A percentile compares a stretch with the other conserved stretches of the same genome.
Conservation (phyloP, 2,329 filamentous ascomycete genomes). For the Xylariaceae sp. region DNA sequence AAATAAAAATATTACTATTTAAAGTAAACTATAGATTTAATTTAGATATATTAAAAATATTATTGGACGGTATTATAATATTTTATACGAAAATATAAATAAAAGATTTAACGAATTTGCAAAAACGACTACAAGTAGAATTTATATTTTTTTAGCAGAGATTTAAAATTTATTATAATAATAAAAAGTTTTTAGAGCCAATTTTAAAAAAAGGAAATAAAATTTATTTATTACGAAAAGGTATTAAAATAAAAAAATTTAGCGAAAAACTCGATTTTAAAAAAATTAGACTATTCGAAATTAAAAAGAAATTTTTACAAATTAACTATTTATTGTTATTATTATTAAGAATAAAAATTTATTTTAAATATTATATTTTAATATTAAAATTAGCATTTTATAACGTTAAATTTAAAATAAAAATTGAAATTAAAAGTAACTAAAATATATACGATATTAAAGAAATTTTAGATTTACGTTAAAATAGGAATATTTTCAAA, state of each 20-base stretch:
- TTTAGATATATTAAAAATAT: constrained; percentile 6
- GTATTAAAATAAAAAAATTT: neutral
- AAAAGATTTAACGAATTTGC: constrained; percentile 6
- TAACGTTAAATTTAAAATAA: neutral
- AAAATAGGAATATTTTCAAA: constrained; percentile 1
- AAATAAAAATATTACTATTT: constrained; percentile 5
- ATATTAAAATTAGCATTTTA: neutral
- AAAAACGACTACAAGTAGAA: constrained; percentile 9
- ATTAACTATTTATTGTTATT: constrained; percentile 1
- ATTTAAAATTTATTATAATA: constrained; percentile 8
- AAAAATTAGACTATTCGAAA: neutral
- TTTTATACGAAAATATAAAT: constrained; percentile 7
- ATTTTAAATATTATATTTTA: neutral
- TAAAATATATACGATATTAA: neutral
- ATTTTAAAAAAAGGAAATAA: constrained; percentile 6
- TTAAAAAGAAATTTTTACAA: neutral
- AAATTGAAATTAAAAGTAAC: constrained; percentile 1
- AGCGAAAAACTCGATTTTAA: neutral
- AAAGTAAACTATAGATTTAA: neutral
- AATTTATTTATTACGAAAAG: constrained; percentile 1
- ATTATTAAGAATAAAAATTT: constrained; percentile 9
- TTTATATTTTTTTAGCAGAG: constrained; percentile 2
- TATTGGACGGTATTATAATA: neutral
- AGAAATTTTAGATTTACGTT: constrained; percentile 4
- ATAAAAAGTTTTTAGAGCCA: neutral